Conservation (phyloP, 352 stramenopile genomes). For the Pseudoperonospora humuli region DNA sequence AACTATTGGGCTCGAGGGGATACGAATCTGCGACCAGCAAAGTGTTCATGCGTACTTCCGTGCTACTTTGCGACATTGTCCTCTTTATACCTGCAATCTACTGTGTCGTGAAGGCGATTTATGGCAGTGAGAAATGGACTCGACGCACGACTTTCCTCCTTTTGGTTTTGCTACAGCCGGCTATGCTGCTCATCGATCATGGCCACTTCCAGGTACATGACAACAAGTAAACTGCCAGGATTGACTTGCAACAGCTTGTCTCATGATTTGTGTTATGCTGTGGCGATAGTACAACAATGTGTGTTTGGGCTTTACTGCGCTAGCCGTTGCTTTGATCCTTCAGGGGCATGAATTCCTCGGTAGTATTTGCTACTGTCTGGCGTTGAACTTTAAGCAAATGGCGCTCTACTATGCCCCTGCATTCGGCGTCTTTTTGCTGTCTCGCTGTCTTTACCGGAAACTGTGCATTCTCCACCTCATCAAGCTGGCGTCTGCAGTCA, state of each 20-base stretch:
- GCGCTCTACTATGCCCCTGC: slow-evolving; percentile 95
- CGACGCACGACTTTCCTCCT: slow-evolving; percentile 50
- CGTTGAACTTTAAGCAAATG: slow-evolving; percentile 99
- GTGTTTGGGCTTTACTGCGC: slow-evolving; percentile 88
- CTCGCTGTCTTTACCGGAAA: slow-evolving; percentile 67
- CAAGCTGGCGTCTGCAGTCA: slow-evolving; percentile 82
- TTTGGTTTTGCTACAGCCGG: slow-evolving; percentile 80
- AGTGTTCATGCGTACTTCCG: slow-evolving; percentile 88
- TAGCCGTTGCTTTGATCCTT: slow-evolving; percentile 64
- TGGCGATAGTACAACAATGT: slow-evolving; percentile 92
- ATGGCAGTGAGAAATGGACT: slow-evolving; percentile 42
- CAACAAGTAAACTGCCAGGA: too few relatives aligned
- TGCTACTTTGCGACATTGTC: slow-evolving; percentile 89
- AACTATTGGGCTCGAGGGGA: slow-evolving; percentile 63
- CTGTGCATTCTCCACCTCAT: slow-evolving; percentile 43
- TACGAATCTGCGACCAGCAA: slow-evolving; percentile 84
- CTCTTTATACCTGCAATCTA: slow-evolving; percentile 83
- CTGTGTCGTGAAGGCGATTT: slow-evolving; percentile 38
- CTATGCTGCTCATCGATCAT: slow-evolving; percentile 94
- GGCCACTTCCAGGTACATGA: slow-evolving; percentile 93
- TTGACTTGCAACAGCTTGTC: neutral
- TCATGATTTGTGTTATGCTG: neutral
- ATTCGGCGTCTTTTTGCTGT: slow-evolving; percentile 91
- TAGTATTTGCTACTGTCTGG: slow-evolving; percentile 86
- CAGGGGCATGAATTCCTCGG: slow-evolving; percentile 72